Evolutionary conservation across 2,329 filamentous ascomycete species (phyloP).

Genomic region (Xylariaceae sp.): DNA sequence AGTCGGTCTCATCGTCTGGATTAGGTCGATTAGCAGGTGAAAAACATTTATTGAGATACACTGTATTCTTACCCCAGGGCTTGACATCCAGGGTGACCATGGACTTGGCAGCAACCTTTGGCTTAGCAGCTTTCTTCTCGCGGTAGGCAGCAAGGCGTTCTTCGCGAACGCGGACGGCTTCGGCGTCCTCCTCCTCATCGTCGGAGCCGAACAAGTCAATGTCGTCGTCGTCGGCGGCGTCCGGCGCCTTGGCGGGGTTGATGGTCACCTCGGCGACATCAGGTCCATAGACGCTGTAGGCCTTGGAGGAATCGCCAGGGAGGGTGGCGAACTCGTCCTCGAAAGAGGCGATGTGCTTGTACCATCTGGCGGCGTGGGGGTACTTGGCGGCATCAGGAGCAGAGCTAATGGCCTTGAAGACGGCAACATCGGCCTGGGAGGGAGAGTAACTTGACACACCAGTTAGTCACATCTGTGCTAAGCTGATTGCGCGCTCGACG

Average conservation of each 20-base stretch:
- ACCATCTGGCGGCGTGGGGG: constrained; percentile 94
- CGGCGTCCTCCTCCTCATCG: constrained; percentile 90
- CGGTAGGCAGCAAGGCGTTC: constrained; percentile 90
- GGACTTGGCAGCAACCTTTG: constrained; percentile 91
- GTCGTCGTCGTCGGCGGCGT: constrained; percentile 63
- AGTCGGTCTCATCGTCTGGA: constrained; percentile 87
- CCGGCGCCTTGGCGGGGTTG: constrained; percentile 82
- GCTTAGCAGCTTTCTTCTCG: constrained; percentile 94
- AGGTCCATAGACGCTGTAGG: constrained; percentile 87
- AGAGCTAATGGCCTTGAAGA: constrained; percentile 82
- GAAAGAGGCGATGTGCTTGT: constrained; percentile 95
- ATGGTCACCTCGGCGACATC: constrained; percentile 73
- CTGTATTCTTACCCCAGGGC: constrained; percentile 79
- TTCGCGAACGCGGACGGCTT: constrained; percentile 79
- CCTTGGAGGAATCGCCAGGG: constrained; percentile 85
- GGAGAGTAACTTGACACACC: constrained; percentile 51
- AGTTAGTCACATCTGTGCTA: constrained; percentile 17
- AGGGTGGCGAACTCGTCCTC: constrained; percentile 90
- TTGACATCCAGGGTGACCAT: constrained; percentile 95
- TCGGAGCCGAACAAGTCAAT: constrained; percentile 93
- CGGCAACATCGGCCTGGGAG: constrained; percentile 93
- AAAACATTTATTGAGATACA: background rate
- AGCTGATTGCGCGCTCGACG: background rate
- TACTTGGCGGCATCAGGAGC: constrained; percentile 80
- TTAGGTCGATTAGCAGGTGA: constrained; percentile 6